These are phyloP conservation scores for Ceratobasidium sp. DNA, from an alignment of 1,284 basidiomycete genomes.

Conservation along the genomic window DNA sequence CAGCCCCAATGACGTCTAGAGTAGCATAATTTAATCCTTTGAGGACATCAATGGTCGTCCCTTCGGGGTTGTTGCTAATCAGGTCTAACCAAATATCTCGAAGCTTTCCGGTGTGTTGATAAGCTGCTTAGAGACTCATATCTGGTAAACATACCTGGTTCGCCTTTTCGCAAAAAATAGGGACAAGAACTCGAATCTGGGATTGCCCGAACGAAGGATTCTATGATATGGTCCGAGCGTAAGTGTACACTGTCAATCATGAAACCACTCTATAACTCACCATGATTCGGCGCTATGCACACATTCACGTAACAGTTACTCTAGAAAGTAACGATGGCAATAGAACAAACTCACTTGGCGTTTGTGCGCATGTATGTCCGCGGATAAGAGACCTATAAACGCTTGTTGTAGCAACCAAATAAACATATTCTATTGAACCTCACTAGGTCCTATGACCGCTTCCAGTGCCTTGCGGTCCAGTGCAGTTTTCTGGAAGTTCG, in stretches of 20 bases:
- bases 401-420: not conserved
- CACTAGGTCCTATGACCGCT: conserved; percentile 37
- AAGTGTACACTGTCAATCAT: not conserved
- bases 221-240: not conserved
- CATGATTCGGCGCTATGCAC: conserved; percentile 47
- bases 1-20: conserved; percentile 61
- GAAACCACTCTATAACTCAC: not conserved
- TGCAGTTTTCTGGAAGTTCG: conserved; percentile 18
- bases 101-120: conserved; percentile 34
- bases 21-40: conserved; percentile 58
- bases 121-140: not conserved
- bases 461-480: not conserved
- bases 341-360: conserved; percentile 15
- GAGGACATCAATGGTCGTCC: conserved; percentile 56
- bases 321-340: not conserved
- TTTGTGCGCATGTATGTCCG: conserved; percentile 28
- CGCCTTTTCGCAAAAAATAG: conserved; percentile 47
- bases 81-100: conserved; percentile 46
- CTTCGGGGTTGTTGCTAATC: conserved; percentile 20
- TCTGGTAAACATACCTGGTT: conserved; percentile 29
- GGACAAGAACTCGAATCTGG: conserved; percentile 44
- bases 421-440: not conserved
- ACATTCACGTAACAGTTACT: conserved; percentile 1
- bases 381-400: conserved; percentile 23
- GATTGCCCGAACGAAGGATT: conserved; percentile 47